These are phyloP conservation scores for Sutorius eximius DNA, from an alignment of 1,284 basidiomycete genomes.

Conservation along the genomic window DNA sequence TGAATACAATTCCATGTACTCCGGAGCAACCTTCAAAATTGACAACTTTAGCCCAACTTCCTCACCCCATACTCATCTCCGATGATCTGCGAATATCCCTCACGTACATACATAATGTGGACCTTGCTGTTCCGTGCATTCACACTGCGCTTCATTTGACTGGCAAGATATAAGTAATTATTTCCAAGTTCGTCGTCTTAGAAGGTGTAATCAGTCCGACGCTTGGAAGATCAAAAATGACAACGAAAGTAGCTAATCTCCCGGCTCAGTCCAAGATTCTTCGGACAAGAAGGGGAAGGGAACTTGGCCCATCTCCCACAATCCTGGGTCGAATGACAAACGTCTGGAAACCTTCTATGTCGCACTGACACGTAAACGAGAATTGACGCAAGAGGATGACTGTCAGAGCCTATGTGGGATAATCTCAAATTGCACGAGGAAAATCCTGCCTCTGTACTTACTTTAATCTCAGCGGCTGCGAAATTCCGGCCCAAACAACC, in stretches of 20 bases:
- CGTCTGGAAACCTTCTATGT: constrained; percentile 61
- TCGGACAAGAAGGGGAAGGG: constrained; percentile 51
- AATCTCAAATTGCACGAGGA: constrained; percentile 3
- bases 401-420: constrained; percentile 40
- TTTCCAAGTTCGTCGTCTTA: background rate
- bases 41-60: background rate
- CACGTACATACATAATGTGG: background rate
- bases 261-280: constrained; percentile 27
- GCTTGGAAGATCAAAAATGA: background rate
- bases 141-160: background rate
- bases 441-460: constrained; percentile 21
- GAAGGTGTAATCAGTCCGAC: background rate
- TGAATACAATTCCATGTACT: too few relatives aligned
- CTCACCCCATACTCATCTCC: too few relatives aligned
- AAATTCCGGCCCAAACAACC: constrained; percentile 57
- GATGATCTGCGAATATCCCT: background rate
- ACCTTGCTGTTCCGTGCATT: background rate
- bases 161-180: background rate
- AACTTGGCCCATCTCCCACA: constrained; percentile 49
- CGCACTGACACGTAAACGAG: constrained; percentile 45
- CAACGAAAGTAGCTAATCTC: background rate
- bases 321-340: constrained; percentile 62
- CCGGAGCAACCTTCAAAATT: too few relatives aligned
- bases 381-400: constrained; percentile 52
- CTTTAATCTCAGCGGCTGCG: constrained; percentile 57